Percentiles rank a stretch among this genome's conserved stretches.
Evolutionary conservation across 495 filamentous ascomycete genomes (phyloP).

Genomic region (Cercophora sp.): DNA sequence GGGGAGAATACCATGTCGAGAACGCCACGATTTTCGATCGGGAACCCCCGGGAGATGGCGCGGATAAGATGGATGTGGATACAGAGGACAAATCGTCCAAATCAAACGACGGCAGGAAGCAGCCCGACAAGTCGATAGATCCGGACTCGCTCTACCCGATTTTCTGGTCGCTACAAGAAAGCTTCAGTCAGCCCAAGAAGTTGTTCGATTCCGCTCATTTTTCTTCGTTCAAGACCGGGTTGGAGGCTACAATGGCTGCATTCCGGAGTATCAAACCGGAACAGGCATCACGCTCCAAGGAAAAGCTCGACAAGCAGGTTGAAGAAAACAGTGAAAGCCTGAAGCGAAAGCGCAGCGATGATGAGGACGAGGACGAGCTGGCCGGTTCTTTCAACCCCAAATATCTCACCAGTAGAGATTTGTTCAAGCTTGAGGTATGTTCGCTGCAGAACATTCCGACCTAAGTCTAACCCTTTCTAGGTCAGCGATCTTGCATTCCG

Average conservation of each 20-base stretch:
- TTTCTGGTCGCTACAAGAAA: constrained; percentile 89
- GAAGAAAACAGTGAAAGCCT: constrained; percentile 59
- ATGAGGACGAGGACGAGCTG: constrained; percentile 55
- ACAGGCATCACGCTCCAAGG: constrained; percentile 33
- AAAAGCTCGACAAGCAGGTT: constrained; percentile 41
- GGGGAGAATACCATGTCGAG: constrained; percentile 92
- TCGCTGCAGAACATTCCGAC: neutral
- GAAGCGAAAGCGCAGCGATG: constrained; percentile 72
- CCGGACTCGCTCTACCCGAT: constrained; percentile 77
- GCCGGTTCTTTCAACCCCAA: constrained; percentile 88
- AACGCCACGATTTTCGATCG: constrained; percentile 88
- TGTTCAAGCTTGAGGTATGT: constrained; percentile 88
- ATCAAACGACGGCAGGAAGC: constrained; percentile 41
- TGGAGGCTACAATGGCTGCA: constrained; percentile 72
- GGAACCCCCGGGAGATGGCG: constrained; percentile 44
- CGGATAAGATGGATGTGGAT: constrained; percentile 62
- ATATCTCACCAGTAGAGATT: constrained; percentile 88
- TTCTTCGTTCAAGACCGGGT: constrained; percentile 67
- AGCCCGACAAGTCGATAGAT: constrained; percentile 44
- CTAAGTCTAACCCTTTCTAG: constrained; percentile 37
- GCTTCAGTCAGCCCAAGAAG: constrained; percentile 83
- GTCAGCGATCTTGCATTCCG: constrained; percentile 91
- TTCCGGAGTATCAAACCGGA: constrained; percentile 79
- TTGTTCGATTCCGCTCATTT: constrained; percentile 71
- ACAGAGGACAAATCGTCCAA: constrained; percentile 40